phyloP scores from a whole-genome alignment of 352 stramenopile genomes.

The Phytophthora cactorum region DNA sequence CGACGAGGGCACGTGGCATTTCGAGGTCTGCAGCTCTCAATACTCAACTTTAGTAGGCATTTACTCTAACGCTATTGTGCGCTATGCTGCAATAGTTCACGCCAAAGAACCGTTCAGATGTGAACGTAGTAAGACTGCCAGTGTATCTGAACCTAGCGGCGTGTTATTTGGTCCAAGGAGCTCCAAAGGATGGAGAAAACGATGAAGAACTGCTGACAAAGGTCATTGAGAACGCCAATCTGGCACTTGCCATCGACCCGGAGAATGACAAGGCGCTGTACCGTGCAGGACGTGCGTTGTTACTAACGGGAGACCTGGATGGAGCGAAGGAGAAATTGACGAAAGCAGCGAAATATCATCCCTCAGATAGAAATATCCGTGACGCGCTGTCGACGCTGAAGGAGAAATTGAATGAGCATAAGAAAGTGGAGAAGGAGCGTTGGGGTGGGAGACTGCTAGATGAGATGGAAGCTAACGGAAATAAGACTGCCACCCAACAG shows the following conservation, averaged over 20 bases:
- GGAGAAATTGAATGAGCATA: constrained; percentile 54
- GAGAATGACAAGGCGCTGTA: constrained; percentile 89
- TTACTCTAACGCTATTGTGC: not conserved
- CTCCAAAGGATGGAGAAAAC: constrained; percentile 39
- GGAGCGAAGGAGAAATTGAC: constrained; percentile 69
- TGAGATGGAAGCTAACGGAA: constrained; percentile 26
- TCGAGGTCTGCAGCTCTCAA: constrained; percentile 57
- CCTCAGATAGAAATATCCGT: constrained; percentile 76
- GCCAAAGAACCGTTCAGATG: constrained; percentile 68
- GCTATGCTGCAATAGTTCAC: constrained; percentile 51
- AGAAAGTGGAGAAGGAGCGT: constrained; percentile 70
- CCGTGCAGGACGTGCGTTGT: constrained; percentile 64
- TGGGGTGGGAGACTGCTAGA: constrained; percentile 69
- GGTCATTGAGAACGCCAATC: constrained; percentile 67
- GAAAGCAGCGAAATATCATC: constrained; percentile 60
- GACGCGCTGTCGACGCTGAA: constrained; percentile 61
- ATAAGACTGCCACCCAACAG: constrained; percentile 1
- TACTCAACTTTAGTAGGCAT: not conserved
- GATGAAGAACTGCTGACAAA: constrained; percentile 48
- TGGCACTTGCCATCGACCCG: constrained; percentile 75
- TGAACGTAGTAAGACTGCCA: constrained; percentile 75
- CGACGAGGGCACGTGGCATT: constrained; percentile 86
- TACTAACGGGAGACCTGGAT: constrained; percentile 65
- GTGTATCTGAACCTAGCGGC: constrained; percentile 86
- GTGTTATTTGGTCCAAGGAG: constrained; percentile 62